phyloP scores from a whole-genome alignment of 176 grass and related monocot genomes.

The Juncus inflexus region DNA sequence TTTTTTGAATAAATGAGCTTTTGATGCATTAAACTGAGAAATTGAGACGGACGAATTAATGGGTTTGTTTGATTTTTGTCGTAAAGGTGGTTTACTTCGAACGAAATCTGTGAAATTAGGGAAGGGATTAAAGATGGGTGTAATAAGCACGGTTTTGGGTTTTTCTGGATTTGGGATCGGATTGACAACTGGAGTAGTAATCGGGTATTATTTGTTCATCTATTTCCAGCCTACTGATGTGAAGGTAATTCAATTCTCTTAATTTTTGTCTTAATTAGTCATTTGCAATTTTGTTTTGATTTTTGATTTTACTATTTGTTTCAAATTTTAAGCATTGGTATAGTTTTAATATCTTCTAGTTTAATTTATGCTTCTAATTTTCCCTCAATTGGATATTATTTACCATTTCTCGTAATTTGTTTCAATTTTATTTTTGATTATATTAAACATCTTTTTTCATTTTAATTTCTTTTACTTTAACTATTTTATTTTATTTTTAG shows the following conservation, averaged over 20 bases:
- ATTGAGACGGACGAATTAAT: no score
- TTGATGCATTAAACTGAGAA: no score
- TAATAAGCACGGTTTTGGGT: slow-evolving; percentile 72
- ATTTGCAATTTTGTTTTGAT: slow-evolving; percentile 8
- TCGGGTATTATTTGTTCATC: slow-evolving; percentile 81
- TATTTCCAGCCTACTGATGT: slow-evolving; percentile 73
- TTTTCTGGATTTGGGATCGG: slow-evolving; percentile 84
- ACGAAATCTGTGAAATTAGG: slow-evolving; percentile 21
- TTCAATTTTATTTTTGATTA: not conserved
- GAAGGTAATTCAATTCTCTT: slow-evolving; percentile 46
- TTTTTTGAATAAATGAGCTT: no score
- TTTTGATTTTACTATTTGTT: not conserved
- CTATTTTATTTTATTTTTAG: slow-evolving; percentile 29
- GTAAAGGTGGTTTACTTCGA: slow-evolving; percentile 20
- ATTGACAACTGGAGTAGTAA: slow-evolving; percentile 57
- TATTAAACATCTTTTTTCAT: not conserved
- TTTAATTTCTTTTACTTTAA: slow-evolving; percentile 3
- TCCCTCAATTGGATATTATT: no score
- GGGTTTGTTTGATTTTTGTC: no score
- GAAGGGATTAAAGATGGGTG: slow-evolving; percentile 44
- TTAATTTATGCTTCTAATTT: no score
- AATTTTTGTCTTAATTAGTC: slow-evolving; percentile 9
- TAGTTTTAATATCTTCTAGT: no score
- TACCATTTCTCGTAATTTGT: no score
- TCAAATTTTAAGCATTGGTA: no score